Conservation (phyloP, 179 eudicot species). For the Silene noctiflora region DNA sequence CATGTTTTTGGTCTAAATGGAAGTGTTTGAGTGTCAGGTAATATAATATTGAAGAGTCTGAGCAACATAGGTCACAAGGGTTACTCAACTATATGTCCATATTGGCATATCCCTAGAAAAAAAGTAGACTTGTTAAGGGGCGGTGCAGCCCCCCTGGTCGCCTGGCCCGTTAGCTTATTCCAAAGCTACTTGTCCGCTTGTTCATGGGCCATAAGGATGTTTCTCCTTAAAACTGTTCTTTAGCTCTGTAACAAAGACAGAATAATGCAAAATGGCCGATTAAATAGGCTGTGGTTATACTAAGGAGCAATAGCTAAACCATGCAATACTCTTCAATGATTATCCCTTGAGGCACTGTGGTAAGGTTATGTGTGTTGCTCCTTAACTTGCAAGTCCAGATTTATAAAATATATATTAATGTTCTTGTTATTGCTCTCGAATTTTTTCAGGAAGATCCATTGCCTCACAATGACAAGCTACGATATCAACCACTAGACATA, state of each 20-base stretch:
- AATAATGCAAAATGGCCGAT: not conserved
- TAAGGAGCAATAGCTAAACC: too few species aligned
- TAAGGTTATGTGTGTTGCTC: not conserved
- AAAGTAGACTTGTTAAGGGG: too few species aligned
- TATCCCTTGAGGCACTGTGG: not conserved
- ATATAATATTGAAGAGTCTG: too few species aligned
- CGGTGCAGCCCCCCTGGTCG: too few species aligned
- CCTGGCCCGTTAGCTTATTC: too few species aligned
- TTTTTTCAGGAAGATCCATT: conserved; percentile 61
- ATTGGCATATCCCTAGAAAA: too few species aligned
- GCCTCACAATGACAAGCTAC: conserved; percentile 59
- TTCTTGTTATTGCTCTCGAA: too few species aligned
- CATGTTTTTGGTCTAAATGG: too few species aligned
- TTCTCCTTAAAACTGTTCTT: not conserved
- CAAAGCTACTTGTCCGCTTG: not conserved
- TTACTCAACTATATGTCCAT: too few species aligned
- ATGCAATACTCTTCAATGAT: not conserved
- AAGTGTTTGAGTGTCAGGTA: too few species aligned
- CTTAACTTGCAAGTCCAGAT: not conserved
- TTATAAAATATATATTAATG: not conserved
- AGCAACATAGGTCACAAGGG: too few species aligned
- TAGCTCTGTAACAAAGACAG: not conserved
- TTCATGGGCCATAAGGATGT: not conserved
- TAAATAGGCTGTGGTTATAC: too few species aligned
- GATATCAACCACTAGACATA: conserved; percentile 58